Conservation (phyloP, 169 alveolate species). For the Plasmodium gallinaceum region DNA sequence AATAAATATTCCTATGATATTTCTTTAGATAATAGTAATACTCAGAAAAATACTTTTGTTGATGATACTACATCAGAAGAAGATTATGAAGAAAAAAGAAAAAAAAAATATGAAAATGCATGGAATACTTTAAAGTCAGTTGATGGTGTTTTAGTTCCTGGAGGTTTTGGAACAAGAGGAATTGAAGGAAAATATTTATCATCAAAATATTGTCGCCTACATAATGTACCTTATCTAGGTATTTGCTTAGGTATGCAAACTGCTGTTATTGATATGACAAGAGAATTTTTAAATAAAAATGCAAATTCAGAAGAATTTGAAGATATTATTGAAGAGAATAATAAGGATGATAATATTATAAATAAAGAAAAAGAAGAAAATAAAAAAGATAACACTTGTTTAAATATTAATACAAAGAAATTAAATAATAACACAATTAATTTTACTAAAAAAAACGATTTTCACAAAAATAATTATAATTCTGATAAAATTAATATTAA, state of each 20-base stretch:
- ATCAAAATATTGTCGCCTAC: conserved; percentile 91
- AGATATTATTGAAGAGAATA: conserved; percentile 29
- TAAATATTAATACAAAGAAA: not conserved
- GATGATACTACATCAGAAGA: conserved; percentile 78
- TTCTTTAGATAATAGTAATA: not conserved
- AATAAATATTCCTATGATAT: conserved; percentile 30
- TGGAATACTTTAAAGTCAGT: conserved; percentile 86
- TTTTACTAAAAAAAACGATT: not conserved
- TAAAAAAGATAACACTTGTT: not conserved
- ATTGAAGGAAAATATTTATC: conserved; percentile 92
- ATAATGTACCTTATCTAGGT: conserved; percentile 93
- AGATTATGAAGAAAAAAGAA: conserved; percentile 67
- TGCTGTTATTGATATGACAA: conserved; percentile 89
- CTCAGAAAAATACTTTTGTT: conserved; percentile 28
- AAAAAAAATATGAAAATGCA: conserved; percentile 76
- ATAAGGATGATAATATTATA: conserved; percentile 75
- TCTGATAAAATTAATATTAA: no score
- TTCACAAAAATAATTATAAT: no score
- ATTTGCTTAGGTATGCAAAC: conserved; percentile 96
- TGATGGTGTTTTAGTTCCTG: conserved; percentile 95
- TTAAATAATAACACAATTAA: not conserved
- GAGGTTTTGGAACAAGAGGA: conserved; percentile 97
- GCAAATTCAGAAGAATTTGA: conserved; percentile 89
- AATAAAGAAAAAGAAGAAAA: conserved; percentile 54
- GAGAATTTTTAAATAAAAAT: conserved; percentile 87